Evolutionary conservation across 192 early-diverging fungal species (phyloP).

Genomic region (Podochytrium sp.): DNA sequence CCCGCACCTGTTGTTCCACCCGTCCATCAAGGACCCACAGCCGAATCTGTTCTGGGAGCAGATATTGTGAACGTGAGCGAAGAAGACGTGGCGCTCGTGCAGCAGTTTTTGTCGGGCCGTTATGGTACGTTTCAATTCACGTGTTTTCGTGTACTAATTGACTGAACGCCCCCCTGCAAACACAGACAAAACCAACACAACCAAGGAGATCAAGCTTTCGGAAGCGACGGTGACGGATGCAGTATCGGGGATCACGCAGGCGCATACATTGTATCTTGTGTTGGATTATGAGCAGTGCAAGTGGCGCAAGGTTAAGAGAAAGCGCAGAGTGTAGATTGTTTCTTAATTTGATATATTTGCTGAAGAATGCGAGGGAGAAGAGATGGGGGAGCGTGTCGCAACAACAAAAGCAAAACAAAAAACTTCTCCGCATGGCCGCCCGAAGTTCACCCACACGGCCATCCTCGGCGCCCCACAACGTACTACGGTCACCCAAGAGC

Average conservation of each 20-base stretch:
- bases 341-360: too few relatives aligned
- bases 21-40: not conserved
- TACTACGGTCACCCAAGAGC: too few relatives aligned
- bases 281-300: conserved; percentile 36
- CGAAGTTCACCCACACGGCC: too few relatives aligned
- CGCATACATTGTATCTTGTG: conserved; percentile 30
- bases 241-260: not conserved
- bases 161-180: not conserved
- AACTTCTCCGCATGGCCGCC: too few relatives aligned
- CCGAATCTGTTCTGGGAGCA: conserved; percentile 24
- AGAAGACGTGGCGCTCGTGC: conserved; percentile 15
- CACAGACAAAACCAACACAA: conserved; percentile 18
- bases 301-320: conserved; percentile 33
- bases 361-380: too few relatives aligned
- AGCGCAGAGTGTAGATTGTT: too few relatives aligned
- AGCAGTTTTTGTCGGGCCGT: conserved; percentile 21
- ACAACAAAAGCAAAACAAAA: too few relatives aligned
- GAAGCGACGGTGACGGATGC: conserved; percentile 19
- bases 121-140: conserved; percentile 18
- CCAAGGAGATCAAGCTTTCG: conserved; percentile 29
- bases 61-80: not conserved
- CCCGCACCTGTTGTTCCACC: not conserved
- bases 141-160: not conserved
- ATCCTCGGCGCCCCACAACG: too few relatives aligned
- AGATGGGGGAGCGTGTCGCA: too few relatives aligned